Evolutionary conservation across 2,329 filamentous ascomycete species (phyloP), one percentile per base, ranked within the genome.

Genomic region (Colletotrichum navitas): DNA sequence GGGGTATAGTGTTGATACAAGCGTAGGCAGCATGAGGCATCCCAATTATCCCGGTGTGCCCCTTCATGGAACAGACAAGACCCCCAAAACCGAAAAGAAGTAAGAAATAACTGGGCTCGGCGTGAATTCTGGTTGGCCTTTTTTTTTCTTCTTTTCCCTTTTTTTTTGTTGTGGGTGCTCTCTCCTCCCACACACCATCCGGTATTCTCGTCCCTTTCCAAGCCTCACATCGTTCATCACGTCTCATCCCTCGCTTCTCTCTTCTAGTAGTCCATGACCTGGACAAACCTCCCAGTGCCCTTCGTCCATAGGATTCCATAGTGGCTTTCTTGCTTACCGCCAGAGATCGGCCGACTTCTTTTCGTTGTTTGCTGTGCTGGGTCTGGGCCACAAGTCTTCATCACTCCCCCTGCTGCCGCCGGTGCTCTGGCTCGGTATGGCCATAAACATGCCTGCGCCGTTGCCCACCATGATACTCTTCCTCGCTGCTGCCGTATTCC

Each of bases 391-490:
- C 34, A 67, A 32, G 63, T 81, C 79, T 55, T 83, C 82, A 56
- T 63, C 69, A 58, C 68, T 72, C 12, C 74, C 62, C 60, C 69
- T 54, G 43, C 73, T 74, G 29, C 66, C 74, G 62, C 68, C 75
- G 45, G 68, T 63, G 21, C 67, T 75, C 5, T 74, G 71, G 6
- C 80, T 81, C 5, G 88, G 87, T 36, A 90, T 79, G 8, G 87
- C 84, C 68, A 90, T 76, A 75, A 90, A 90, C 16, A 84, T 84
- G 7, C 87, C 86, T 3, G 81, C 78, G 0, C 85, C 85, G 58
- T 86, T 85, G 29, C 85, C 86, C 51, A 89, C 80, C 74, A 90
- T 82, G 67, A 89, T 80, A 68, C 88, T 90, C 74, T 84, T 83
- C 67, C 88, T 81, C 18, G 87, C 85, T 8, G 86, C 87, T 2